phyloP scores from a whole-genome alignment of 345 rosid genomes.

The Pistacia atlantica region DNA sequence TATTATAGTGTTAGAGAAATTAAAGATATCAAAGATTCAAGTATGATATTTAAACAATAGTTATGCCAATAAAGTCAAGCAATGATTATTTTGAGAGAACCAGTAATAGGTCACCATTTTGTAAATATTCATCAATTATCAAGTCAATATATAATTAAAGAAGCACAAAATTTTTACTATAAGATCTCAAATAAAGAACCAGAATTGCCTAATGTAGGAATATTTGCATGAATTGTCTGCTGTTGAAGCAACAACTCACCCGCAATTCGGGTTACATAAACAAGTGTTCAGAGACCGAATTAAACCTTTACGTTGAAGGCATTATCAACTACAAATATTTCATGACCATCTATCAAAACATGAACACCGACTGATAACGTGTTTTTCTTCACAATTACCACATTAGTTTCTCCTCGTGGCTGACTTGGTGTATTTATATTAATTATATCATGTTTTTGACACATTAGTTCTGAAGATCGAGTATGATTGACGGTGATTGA shows the following conservation, averaged over 20 bases:
- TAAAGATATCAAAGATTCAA: too few relatives aligned
- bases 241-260: conserved; percentile 7
- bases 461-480: background rate
- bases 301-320: background rate
- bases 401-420: background rate
- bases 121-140: background rate
- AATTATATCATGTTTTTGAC: background rate
- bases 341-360: background rate
- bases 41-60: too few relatives aligned
- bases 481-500: background rate
- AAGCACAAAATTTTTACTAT: background rate
- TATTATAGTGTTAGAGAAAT: too few relatives aligned
- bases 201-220: background rate
- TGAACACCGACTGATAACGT: background rate
- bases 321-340: too few relatives aligned
- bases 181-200: background rate
- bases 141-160: background rate
- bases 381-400: too few relatives aligned
- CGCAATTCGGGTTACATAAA: background rate
- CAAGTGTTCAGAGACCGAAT: too few relatives aligned
- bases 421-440: background rate
- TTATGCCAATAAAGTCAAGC: too few relatives aligned
- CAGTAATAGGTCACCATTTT: background rate
- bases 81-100: background rate
- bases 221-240: background rate